Evolutionary conservation across 2,329 filamentous ascomycete species (phyloP).

Genomic region (Fusarium sp.): DNA sequence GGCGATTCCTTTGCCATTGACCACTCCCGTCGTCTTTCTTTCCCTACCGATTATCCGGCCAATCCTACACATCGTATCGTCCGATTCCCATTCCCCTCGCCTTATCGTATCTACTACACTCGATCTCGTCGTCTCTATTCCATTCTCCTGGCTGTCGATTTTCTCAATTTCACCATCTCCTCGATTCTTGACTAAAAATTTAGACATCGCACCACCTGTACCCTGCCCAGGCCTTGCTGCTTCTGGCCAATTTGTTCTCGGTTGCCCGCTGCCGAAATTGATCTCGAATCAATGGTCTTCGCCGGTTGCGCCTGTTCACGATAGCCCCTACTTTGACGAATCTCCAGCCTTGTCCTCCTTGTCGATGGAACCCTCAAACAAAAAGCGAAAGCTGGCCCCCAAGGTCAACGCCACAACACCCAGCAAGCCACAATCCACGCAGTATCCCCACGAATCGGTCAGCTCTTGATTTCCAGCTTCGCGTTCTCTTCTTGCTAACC

Average conservation of each 20-base stretch:
- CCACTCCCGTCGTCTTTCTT: slow-evolving; percentile 16
- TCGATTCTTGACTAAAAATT: slow-evolving; percentile 12
- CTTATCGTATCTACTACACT: slow-evolving; percentile 13
- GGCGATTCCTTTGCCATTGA: slow-evolving; percentile 20
- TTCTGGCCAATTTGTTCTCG: slow-evolving; percentile 7
- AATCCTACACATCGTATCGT: slow-evolving; percentile 22
- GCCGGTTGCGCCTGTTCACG: slow-evolving; percentile 30
- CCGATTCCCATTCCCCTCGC: slow-evolving; percentile 28
- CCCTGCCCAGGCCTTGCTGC: neutral
- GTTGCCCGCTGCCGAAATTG: slow-evolving; percentile 9
- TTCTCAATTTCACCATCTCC: slow-evolving; percentile 11
- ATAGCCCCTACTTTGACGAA: slow-evolving; percentile 30
- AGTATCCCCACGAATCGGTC: slow-evolving; percentile 50
- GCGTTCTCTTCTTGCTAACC: slow-evolving; percentile 35
- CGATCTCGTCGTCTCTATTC: slow-evolving; percentile 17
- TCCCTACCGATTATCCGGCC: slow-evolving; percentile 7
- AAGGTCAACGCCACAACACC: slow-evolving; percentile 50
- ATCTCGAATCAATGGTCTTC: slow-evolving; percentile 39
- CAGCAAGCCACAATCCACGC: slow-evolving; percentile 45
- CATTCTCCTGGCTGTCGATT: slow-evolving; percentile 18
- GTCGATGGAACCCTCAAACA: slow-evolving; percentile 55
- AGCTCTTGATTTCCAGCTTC: slow-evolving; percentile 41
- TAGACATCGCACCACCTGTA: slow-evolving; percentile 12
- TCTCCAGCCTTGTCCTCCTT: slow-evolving; percentile 17
- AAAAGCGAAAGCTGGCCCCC: slow-evolving; percentile 56